Evolutionary conservation across 2,329 filamentous ascomycete species (phyloP), one percentile per base, ranked within the genome.

Genomic region (Cladorrhinum sp.): DNA sequence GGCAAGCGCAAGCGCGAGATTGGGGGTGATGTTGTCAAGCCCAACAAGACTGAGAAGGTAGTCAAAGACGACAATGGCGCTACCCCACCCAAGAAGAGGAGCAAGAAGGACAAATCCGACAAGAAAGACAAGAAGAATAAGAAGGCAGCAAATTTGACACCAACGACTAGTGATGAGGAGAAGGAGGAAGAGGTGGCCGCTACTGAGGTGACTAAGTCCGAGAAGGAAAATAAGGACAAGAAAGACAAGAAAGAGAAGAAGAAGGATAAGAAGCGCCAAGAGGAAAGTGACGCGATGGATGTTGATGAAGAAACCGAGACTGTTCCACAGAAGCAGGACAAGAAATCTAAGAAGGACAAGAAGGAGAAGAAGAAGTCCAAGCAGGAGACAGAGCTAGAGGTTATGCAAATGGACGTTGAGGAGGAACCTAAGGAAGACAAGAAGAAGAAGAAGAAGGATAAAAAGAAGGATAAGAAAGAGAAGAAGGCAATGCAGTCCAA

Each of bases 301-400:
- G 12, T 18, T 22, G 57, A 52, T 12, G 58, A 41, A 32, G 20
- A 48, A 27, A n/a, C 27, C 55, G 57, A 27, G 23, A n/a, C 25
- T 22, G 41, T 32, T 7, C 6, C 7, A 13, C 29, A 45, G 41
- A 22, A 45, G 41, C 9, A 36, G 9, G 32, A 12, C 8, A 36
- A 36, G 32, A 36, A 36, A 12, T 16, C 36, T 2, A 41, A 60
- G 54, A 77, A 77, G 69, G 72, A 74, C 61, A 55, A 63, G 22
- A 29, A 27, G 50, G 20, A 51, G 8, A 51, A 27, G 20, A 29
- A 51, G 41, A 6, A 20, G 50, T 24, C 29, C 3, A 25, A 41
- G 7, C 38, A 50, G 57, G 32, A 56, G 16, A 12, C 50, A 23
- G 58, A 60, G 16, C 52, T n/a, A 2, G 58, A 41, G 13, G 29